Evolutionary conservation across 2,329 filamentous ascomycete species (phyloP).

Genomic region (Chrysosphaeria jannelii): DNA sequence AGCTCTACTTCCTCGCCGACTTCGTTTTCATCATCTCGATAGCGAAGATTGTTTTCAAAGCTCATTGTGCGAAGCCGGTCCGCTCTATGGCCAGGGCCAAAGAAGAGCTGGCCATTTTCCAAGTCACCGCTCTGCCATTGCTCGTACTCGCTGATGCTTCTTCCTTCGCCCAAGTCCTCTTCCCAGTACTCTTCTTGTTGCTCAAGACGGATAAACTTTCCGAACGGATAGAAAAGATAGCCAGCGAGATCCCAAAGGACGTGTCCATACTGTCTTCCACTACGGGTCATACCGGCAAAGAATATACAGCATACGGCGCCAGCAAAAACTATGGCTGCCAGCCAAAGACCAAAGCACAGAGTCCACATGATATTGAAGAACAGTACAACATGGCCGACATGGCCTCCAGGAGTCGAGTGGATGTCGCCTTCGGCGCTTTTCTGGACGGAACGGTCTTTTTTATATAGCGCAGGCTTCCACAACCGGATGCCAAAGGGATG

Average conservation of each 20-base stretch:
- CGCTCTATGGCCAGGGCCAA: constrained; percentile 68
- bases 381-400: constrained; percentile 57
- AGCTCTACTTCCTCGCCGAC: constrained; percentile 8
- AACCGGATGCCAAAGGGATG: constrained; percentile 97
- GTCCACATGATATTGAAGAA: constrained; percentile 84
- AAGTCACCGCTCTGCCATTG: constrained; percentile 96
- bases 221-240: constrained; percentile 89
- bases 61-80: constrained; percentile 32
- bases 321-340: constrained; percentile 42
- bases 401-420: constrained; percentile 71
- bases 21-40: background rate
- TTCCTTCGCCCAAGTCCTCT: constrained; percentile 81
- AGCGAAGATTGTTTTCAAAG: background rate
- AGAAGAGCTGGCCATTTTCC: constrained; percentile 85
- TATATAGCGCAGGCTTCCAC: constrained; percentile 96
- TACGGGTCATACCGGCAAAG: constrained; percentile 48
- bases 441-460: constrained; percentile 87
- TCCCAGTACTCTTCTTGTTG: constrained; percentile 84
- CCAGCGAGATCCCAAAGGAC: constrained; percentile 58
- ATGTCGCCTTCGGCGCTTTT: constrained; percentile 92
- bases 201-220: constrained; percentile 77
- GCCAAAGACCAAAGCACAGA: constrained; percentile 84
- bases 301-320: constrained; percentile 54
- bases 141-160: constrained; percentile 95
- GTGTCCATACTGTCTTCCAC: constrained; percentile 58